Evolutionary conservation across 1,284 basidiomycete species (phyloP), one percentile per base, ranked within the genome.

Genomic region (Cutaneotrichosporon daszewskae): DNA sequence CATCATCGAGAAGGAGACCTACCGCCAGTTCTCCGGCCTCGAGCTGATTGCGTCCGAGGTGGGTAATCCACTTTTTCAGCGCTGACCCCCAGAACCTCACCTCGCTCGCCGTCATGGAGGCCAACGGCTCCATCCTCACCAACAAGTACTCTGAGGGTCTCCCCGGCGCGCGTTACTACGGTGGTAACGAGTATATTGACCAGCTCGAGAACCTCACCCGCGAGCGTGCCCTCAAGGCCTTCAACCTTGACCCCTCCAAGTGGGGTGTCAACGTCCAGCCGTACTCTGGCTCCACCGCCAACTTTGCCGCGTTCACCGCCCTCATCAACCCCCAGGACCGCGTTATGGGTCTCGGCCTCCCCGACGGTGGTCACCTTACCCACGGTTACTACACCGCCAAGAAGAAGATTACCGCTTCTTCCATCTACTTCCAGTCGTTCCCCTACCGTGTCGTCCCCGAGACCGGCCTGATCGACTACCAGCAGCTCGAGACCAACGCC

Each of bases 221-320:
- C 72, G 84, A 92, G 75, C 88, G 95, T 66, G 95, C 95, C 26
- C 81, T 99, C 58, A 77, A 87, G 74, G 92, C 95, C 9, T 99
- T 97, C 81, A 83, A 90, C 78, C 85, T 97, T 55, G 91, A 97
- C 75, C 81, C 87, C 42, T 77, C 80, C 51, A 63, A 74, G 47
- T 98, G 95, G 95, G 94, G 95, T 62, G 92, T 98, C 73, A 98
- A 98, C 69, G 95, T 99, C 53, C 95, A 99, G 76, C 95, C 95
- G 16, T 99, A 98, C 77, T 96, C 91, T 62, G 92, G 88, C 59
- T 81, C 84, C 78, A 92, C 87, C 40, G 86, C 85, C 62, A 91
- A 91, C 82, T 99, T 98, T 68, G 95, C 94, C 52, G 87, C 92
- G 37, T 82, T 98, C 69, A 98, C 95, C 29, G 92, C 94, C 31